Evolutionary conservation across 495 filamentous ascomycete species (phyloP).

Genomic region (Penicillium canescens): DNA sequence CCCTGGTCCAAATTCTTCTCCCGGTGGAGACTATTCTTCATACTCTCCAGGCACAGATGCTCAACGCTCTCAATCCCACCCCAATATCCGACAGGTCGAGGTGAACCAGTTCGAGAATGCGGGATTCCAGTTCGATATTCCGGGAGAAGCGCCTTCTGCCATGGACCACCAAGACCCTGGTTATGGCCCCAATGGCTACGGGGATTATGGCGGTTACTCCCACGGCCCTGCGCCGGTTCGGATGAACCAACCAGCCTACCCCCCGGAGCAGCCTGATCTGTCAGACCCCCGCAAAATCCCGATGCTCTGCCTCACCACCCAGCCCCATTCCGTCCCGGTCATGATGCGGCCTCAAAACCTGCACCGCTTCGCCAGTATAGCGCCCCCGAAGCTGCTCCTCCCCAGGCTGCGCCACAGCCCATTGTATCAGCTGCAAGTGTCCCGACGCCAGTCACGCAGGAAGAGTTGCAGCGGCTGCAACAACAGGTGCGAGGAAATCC

Average conservation of each 20-base stretch:
- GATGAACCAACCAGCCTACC: constrained; percentile 20
- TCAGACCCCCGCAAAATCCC: constrained; percentile 44
- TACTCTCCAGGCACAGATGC: constrained; percentile 38
- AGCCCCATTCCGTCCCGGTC: constrained; percentile 74
- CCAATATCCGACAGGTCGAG: constrained; percentile 55
- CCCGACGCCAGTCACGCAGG: constrained; percentile 63
- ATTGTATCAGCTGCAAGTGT: constrained; percentile 24
- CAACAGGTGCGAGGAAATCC: constrained; percentile 66
- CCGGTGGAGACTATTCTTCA: constrained; percentile 31
- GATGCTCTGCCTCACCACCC: constrained; percentile 78
- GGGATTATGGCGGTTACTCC: constrained; percentile 4
- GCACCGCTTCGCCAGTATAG: constrained; percentile 74
- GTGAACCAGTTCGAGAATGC: constrained; percentile 54
- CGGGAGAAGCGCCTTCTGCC: constrained; percentile 54
- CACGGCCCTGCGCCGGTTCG: constrained; percentile 28
- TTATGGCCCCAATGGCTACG: constrained; percentile 14
- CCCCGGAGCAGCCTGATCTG: constrained; percentile 15
- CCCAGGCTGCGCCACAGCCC: constrained; percentile 36
- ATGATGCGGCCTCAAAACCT: constrained; percentile 61
- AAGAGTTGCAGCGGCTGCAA: constrained; percentile 76
- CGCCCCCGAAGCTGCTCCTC: constrained; percentile 27
- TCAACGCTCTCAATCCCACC: constrained; percentile 64
- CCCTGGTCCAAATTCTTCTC: constrained; percentile 16
- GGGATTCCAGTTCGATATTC: constrained; percentile 69
- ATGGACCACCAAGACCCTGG: constrained; percentile 37